phyloP scores from a whole-genome alignment of 2,329 filamentous ascomycete genomes.

The Calonectria naviculata region DNA sequence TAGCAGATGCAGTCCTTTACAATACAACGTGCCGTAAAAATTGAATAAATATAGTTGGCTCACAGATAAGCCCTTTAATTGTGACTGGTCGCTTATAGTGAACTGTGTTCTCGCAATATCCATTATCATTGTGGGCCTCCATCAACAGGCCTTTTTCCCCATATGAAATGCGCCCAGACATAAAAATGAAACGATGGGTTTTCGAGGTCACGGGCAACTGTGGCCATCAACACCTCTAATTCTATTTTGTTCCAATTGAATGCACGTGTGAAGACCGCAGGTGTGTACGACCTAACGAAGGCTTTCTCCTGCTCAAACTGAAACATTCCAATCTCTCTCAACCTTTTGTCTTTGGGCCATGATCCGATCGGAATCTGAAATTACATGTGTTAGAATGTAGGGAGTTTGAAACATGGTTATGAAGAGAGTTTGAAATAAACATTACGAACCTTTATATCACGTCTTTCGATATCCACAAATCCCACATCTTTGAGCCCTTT shows the following conservation, averaged over 20 bases:
- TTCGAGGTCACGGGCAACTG: slow-evolving; percentile 27
- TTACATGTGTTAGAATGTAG: not conserved
- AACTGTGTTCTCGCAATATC: no score
- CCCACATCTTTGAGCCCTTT: not conserved
- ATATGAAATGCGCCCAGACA: slow-evolving; percentile 26
- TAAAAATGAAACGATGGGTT: slow-evolving; percentile 28
- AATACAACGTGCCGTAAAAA: no score
- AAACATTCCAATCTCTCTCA: slow-evolving; percentile 26
- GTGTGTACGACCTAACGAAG: slow-evolving; percentile 24
- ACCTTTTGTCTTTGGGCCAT: slow-evolving; percentile 16
- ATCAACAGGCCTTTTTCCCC: slow-evolving; percentile 27
- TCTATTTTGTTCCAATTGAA: slow-evolving; percentile 28
- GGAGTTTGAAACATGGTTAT: not conserved
- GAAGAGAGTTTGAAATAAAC: not conserved
- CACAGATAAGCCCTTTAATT: no score
- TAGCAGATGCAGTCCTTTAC: no score
- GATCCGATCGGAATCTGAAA: slow-evolving; percentile 12
- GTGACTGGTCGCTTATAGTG: no score
- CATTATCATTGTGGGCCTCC: no score
- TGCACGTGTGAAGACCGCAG: slow-evolving; percentile 25
- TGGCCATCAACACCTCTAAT: slow-evolving; percentile 29
- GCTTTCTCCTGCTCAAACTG: slow-evolving; percentile 24
- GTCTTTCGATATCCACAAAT: not conserved
- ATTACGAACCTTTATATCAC: not conserved
- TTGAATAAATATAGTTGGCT: no score